Conservation (phyloP, 1,284 basidiomycete species). For the Sporisorium exsertum region DNA sequence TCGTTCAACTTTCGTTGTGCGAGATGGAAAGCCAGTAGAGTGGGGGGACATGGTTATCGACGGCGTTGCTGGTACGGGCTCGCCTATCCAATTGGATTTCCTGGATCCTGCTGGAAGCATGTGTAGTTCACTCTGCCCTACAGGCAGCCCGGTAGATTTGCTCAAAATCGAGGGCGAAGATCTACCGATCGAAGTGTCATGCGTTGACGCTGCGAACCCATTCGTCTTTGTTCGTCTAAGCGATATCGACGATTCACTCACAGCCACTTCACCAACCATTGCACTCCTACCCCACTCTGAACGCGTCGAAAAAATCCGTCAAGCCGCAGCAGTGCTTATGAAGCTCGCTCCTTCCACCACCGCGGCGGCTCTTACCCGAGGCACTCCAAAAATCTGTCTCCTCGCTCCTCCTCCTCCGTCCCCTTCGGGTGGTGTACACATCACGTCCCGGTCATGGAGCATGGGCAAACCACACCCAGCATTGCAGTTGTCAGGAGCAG, state of each 20-base stretch:
- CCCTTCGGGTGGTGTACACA: neutral
- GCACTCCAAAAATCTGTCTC: conserved; percentile 60
- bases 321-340: conserved; percentile 34
- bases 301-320: conserved; percentile 41
- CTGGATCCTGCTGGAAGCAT: conserved; percentile 27
- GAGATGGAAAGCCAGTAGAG: conserved; percentile 43
- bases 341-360: conserved; percentile 10
- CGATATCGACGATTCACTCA: conserved; percentile 10
- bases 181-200: conserved; percentile 28
- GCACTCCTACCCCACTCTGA: conserved; percentile 31
- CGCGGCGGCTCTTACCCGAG: conserved; percentile 9
- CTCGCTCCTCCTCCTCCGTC: conserved; percentile 14
- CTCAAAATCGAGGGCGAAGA: conserved; percentile 31
- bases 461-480: conserved; percentile 25
- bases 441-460: conserved; percentile 11
- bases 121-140: conserved; percentile 28
- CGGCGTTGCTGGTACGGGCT: conserved; percentile 54
- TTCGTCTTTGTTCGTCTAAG: conserved; percentile 50
- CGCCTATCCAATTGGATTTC: conserved; percentile 44
- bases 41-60: conserved; percentile 47
- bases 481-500: conserved; percentile 19
- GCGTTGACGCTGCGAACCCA: conserved; percentile 59
- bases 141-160: conserved; percentile 34
- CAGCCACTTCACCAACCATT: conserved; percentile 2
- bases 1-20: conserved; percentile 31